These are phyloP conservation scores for Colletotrichum liaoningense DNA, from an alignment of 2,329 filamentous ascomycete species.

Conservation along the genomic window DNA sequence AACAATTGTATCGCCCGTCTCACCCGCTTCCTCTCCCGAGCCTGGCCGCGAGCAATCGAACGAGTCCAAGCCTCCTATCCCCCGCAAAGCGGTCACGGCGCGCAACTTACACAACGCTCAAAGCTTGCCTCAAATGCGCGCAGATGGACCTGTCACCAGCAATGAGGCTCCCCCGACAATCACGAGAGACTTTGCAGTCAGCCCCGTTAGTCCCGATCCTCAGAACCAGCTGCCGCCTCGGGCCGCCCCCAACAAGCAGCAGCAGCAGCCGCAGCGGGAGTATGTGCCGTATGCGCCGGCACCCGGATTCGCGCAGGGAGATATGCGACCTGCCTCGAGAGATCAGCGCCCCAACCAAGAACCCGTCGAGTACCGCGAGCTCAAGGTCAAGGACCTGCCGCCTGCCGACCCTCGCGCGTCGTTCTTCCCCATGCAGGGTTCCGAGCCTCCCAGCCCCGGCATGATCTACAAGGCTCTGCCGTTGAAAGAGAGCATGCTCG, in stretches of 20 bases:
- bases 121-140: slow-evolving; percentile 40
- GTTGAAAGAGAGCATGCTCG: slow-evolving; percentile 56
- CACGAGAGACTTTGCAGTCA: slow-evolving; percentile 32
- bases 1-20: slow-evolving; percentile 54
- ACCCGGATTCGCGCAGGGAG: slow-evolving; percentile 5
- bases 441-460: slow-evolving; percentile 43
- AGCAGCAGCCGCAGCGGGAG: slow-evolving; percentile 23
- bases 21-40: slow-evolving; percentile 58
- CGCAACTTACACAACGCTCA: slow-evolving; percentile 40
- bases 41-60: slow-evolving; percentile 39
- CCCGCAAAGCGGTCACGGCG: slow-evolving; percentile 42
- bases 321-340: slow-evolving; percentile 17
- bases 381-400: slow-evolving; percentile 44
- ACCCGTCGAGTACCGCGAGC: slow-evolving; percentile 52
- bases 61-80: slow-evolving; percentile 37
- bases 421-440: slow-evolving; percentile 50
- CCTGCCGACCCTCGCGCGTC: slow-evolving; percentile 49
- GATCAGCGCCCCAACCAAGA: slow-evolving; percentile 24
- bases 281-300: slow-evolving; percentile 1
- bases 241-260: slow-evolving; percentile 43
- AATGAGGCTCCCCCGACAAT: slow-evolving; percentile 40
- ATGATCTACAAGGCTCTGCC: slow-evolving; percentile 55
- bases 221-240: slow-evolving; percentile 45
- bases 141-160: slow-evolving; percentile 34
- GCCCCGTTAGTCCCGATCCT: slow-evolving; percentile 36